Evolutionary conservation across 2,329 filamentous ascomycete species (phyloP).

Genomic region (Atkinsonella texensis): DNA sequence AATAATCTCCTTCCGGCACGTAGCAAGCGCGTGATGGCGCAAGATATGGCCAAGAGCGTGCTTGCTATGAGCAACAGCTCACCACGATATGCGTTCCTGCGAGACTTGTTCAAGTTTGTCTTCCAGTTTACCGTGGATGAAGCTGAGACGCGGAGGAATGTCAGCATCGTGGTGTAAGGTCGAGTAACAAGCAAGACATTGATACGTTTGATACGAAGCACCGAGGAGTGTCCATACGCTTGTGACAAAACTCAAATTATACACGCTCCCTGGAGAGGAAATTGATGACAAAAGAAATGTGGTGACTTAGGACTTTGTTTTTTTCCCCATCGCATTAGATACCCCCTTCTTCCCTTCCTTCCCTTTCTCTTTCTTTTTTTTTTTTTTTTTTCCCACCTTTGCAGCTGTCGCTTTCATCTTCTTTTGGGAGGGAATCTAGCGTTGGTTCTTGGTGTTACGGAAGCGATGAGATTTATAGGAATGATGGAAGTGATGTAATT

Average conservation of each 20-base stretch:
- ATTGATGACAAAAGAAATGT: not conserved
- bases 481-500: not conserved
- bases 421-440: not conserved
- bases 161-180: constrained; percentile 43
- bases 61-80: constrained; percentile 58
- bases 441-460: not conserved
- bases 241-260: not conserved
- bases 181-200: not conserved
- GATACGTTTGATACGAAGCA: not conserved
- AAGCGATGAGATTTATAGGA: not conserved
- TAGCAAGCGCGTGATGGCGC: constrained; percentile 50
- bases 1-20: constrained; percentile 31
- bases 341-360: not conserved
- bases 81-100: constrained; percentile 62
- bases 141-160: constrained; percentile 51
- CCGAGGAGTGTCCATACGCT: not conserved
- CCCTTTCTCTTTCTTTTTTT: not conserved
- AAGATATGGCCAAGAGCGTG: constrained; percentile 73
- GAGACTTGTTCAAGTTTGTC: constrained; percentile 71
- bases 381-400: not conserved
- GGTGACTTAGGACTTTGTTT: not conserved
- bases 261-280: not conserved
- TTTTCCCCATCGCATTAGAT: constrained; percentile 1
- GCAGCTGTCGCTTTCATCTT: not conserved
- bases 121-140: constrained; percentile 80